Evolutionary conservation across 768 basidiomycete species (phyloP).

Genomic region (Exsudoporus frostii): DNA sequence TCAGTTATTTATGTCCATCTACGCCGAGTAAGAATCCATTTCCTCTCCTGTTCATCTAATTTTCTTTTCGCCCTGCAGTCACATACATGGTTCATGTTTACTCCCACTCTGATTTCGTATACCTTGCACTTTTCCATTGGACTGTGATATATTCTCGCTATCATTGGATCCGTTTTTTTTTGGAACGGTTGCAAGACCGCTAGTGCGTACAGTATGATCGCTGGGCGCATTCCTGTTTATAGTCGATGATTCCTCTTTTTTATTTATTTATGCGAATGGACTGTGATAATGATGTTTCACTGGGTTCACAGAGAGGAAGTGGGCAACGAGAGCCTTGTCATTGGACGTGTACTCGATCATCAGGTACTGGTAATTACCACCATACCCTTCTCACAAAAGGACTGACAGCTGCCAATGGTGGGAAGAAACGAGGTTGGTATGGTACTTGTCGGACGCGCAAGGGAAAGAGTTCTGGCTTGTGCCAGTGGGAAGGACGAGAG

Average conservation of each 20-base stretch:
- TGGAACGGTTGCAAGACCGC: slow-evolving; percentile 21
- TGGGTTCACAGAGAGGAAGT: no score
- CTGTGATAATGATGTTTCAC: slow-evolving; percentile 1
- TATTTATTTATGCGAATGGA: slow-evolving; percentile 16
- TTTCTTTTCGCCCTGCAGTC: not conserved
- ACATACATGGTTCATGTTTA: slow-evolving; percentile 3
- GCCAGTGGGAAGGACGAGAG: no score
- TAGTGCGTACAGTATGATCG: slow-evolving; percentile 20
- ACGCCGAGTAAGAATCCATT: slow-evolving; percentile 18
- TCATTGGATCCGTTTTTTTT: not conserved
- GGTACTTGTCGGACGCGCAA: no score
- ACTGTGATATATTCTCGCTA: slow-evolving; percentile 11
- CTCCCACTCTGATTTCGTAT: not conserved
- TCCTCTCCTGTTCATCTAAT: not conserved
- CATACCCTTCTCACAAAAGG: no score
- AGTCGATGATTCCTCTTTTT: not conserved
- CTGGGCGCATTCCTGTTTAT: slow-evolving; percentile 23
- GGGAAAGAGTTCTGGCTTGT: no score
- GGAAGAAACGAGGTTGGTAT: no score
- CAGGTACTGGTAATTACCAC: no score
- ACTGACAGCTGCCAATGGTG: no score
- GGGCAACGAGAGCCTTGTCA: not conserved
- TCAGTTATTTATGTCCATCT: slow-evolving; percentile 31
- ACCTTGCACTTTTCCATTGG: slow-evolving; percentile 14
- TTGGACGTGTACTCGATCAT: no score